Evolutionary conservation across 2,329 filamentous ascomycete genomes (phyloP).

Genomic region (Apiospora aurea): DNA sequence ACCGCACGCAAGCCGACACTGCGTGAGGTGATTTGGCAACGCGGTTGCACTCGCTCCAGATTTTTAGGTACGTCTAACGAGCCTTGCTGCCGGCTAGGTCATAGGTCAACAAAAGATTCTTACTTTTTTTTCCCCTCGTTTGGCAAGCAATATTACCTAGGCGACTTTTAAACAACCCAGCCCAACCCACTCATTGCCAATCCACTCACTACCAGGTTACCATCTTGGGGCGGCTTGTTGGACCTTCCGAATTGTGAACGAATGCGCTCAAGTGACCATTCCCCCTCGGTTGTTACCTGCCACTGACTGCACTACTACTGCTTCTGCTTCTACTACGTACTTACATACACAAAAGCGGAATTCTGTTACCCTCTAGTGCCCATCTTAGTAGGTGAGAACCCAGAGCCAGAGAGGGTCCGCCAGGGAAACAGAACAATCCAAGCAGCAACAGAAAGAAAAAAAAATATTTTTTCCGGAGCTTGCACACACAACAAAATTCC

Average conservation of each 20-base stretch:
- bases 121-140: not conserved
- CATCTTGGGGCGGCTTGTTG: constrained; percentile 21
- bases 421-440: constrained; percentile 14
- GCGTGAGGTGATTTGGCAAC: constrained; percentile 14
- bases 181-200: constrained; percentile 17
- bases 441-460: constrained; percentile 25
- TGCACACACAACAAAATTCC: constrained; percentile 27
- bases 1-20: constrained; percentile 3
- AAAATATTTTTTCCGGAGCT: constrained; percentile 27
- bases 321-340: not conserved
- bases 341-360: constrained; percentile 8
- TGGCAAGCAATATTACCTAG: not conserved
- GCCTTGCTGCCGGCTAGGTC: constrained; percentile 15
- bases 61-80: not conserved
- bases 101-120: constrained; percentile 6
- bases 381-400: constrained; percentile 6
- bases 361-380: constrained; percentile 20
- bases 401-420: constrained; percentile 14
- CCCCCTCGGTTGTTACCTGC: constrained; percentile 18
- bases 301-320: not conserved
- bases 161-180: constrained; percentile 12
- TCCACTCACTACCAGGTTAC: constrained; percentile 21
- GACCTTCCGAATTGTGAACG: constrained; percentile 20
- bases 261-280: constrained; percentile 17
- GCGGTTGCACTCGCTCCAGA: constrained; percentile 5